These are phyloP conservation scores for Candida silvatica DNA, from an alignment of 805 yeast species.

Conservation along the genomic window DNA sequence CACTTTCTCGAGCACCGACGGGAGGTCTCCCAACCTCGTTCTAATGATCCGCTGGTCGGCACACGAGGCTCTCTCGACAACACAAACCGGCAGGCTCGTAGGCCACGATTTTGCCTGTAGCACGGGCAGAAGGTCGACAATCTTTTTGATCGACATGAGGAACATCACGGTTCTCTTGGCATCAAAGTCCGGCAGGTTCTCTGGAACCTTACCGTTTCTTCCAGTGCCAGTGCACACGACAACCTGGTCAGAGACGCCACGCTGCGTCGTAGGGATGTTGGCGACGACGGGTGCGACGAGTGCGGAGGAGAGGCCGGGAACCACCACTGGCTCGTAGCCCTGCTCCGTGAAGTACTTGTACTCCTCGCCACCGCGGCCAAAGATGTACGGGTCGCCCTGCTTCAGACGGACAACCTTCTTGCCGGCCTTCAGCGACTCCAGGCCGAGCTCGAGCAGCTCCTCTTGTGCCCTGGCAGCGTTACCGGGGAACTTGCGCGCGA, in stretches of 20 bases:
- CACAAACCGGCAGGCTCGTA: constrained; percentile 63
- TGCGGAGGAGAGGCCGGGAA: constrained; percentile 89
- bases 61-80: constrained; percentile 87
- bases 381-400: constrained; percentile 95
- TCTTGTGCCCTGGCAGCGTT: constrained; percentile 92
- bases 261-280: constrained; percentile 82
- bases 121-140: constrained; percentile 43
- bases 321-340: constrained; percentile 64
- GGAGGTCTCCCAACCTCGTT: constrained; percentile 58
- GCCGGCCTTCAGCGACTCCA: constrained; percentile 56
- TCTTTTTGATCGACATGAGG: constrained; percentile 83
- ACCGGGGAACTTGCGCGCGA: constrained; percentile 93
- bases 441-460: constrained; percentile 68
- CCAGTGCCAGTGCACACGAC: constrained; percentile 94
- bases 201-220: constrained; percentile 72
- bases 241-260: constrained; percentile 89
- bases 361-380: constrained; percentile 96
- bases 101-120: constrained; percentile 54
- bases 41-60: constrained; percentile 85
- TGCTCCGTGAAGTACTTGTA: constrained; percentile 54
- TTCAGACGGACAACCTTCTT: constrained; percentile 78
- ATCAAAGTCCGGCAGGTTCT: constrained; percentile 61
- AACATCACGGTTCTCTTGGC: constrained; percentile 74
- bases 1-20: constrained; percentile 61
- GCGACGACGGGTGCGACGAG: constrained; percentile 80